Conservation (phyloP, 2,329 filamentous ascomycete species). For the Aspergillus pseudoterreus region DNA sequence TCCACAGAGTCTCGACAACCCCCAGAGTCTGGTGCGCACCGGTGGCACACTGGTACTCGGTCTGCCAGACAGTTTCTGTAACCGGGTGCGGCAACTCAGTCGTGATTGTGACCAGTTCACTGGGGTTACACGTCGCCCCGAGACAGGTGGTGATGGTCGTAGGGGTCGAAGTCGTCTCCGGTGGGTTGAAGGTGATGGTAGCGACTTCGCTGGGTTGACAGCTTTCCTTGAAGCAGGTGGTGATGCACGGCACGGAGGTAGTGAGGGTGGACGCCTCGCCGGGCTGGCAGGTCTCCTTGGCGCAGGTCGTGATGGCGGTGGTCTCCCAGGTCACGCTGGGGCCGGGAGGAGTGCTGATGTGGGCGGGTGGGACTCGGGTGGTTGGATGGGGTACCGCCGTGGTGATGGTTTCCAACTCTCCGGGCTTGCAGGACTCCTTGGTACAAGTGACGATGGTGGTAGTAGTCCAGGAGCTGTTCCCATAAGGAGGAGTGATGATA, state of each 20-base stretch:
- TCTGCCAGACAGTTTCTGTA: background rate
- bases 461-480: background rate
- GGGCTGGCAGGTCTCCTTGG: background rate
- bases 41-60: background rate
- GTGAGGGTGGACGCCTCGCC: background rate
- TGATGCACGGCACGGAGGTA: background rate
- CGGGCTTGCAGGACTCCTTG: background rate
- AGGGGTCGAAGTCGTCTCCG: background rate
- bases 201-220: background rate
- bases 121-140: background rate
- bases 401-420: background rate
- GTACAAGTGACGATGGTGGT: background rate
- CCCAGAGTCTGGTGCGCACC: background rate
- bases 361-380: background rate
- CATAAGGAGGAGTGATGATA: background rate
- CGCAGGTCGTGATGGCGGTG: background rate
- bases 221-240: background rate
- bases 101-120: background rate
- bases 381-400: background rate
- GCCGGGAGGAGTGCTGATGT: background rate
- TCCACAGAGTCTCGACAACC: background rate
- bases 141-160: background rate
- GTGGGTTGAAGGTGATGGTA: background rate
- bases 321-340: too few species aligned
- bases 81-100: background rate